Base-by-base conservation (phyloP, 768 basidiomycete species). In the Sutorius australiensis region DNA sequence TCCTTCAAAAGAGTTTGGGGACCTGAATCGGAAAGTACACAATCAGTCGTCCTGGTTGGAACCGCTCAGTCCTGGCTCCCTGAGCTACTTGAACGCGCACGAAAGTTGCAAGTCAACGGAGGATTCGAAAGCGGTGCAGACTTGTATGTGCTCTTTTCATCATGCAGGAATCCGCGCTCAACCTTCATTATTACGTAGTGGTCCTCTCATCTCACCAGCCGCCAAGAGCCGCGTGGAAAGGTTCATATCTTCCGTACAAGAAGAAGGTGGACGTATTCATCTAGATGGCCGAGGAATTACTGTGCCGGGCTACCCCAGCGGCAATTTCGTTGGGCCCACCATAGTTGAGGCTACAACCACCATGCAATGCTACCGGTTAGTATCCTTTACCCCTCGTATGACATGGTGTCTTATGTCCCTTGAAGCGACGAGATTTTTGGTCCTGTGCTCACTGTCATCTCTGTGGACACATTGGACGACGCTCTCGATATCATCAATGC, bases 321-420 rank as follows among this genome's bases (percentile, higher is more conserved):
- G 95, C 24, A 98, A 98, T 73, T 98, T 94, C 66, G 83, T 98
- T 53, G 95, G 93, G 3, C 93, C 95, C 0, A 95, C 94, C 1
- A 78, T 98, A 48, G 78, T 98, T 50, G 85, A 95, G 67, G 91
- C 83, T 8, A 78, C 76, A n/a, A 86, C 86, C 9, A 77, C 75
- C 10, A 95, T 95, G 94, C 79, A 76, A 55, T 91, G 88, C 61
- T 98, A 98, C 74, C 76, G 83, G 95, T 93, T 60, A 44, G 58
- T 53, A 82, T 71, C 30, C n/a, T 32, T 32, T 3, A 56, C 51
- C 36, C 14, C 17, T 21, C 37, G 37, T 13, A 6, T 14, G 4
- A 34, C 12, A 21, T 8, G 3, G 37, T 54, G 36, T 55, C 53
- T 54, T 37, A 52, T 6, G 5, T 49, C 32, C 28, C 34, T 11